Conservation (phyloP, 75 land plant genomes). For the Cunninghamia lanceolata region DNA sequence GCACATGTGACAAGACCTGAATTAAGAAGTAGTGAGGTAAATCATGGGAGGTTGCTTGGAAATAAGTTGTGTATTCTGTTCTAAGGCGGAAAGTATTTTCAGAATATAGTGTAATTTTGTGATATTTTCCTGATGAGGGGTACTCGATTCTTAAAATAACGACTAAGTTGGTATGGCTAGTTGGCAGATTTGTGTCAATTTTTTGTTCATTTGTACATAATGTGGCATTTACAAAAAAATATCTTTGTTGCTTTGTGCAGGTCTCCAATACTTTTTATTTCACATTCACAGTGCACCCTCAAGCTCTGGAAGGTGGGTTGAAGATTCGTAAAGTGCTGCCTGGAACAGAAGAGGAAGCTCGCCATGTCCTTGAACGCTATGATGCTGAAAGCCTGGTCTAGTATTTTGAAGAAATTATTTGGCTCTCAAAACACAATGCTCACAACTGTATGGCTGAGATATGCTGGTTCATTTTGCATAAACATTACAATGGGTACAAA, state of each 20-base stretch:
- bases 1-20: slow-evolving; percentile 95
- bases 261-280: slow-evolving; percentile 95
- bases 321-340: slow-evolving; percentile 76
- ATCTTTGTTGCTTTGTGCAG: slow-evolving; percentile 38
- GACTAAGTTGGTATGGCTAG: neutral
- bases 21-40: slow-evolving; percentile 74
- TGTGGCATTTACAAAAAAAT: neutral
- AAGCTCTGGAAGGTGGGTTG: slow-evolving; percentile 40
- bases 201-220: neutral
- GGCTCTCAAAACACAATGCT: neutral
- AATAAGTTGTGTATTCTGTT: neutral
- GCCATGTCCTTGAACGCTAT: slow-evolving; percentile 68
- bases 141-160: neutral
- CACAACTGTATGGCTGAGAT: neutral
- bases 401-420: neutral
- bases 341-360: slow-evolving; percentile 95
- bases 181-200: neutral
- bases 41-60: neutral
- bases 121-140: neutral
- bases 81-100: neutral
- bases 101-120: neutral
- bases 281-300: slow-evolving; percentile 77
- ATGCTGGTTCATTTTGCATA: neutral
- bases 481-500: neutral
- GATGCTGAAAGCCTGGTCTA: slow-evolving; percentile 47